Percentiles rank a stretch among this genome's conserved stretches.
Conservation (phyloP, 345 rosid genomes). For the Citrus medica region DNA sequence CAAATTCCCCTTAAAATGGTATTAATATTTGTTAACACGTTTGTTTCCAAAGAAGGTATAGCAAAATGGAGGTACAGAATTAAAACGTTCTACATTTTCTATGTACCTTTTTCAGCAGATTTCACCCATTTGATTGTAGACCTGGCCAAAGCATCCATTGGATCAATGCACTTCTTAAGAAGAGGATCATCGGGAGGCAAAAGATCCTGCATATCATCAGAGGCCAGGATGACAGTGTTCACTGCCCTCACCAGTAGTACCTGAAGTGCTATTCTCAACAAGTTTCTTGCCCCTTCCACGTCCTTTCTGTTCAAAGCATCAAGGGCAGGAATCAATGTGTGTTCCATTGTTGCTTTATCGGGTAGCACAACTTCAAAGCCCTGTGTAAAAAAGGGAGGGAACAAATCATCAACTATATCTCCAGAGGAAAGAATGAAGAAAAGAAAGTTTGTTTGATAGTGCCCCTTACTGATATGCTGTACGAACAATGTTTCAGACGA, state of each 20-base stretch:
- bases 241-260: conserved; percentile 53
- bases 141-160: conserved; percentile 42
- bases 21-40: not conserved
- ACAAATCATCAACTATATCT: not conserved
- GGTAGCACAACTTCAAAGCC: conserved; percentile 50
- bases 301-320: conserved; percentile 42
- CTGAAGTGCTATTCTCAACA: conserved; percentile 50
- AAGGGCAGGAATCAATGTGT: conserved; percentile 40
- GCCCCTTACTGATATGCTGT: not conserved
- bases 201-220: conserved; percentile 33
- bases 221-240: conserved; percentile 38
- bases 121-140: conserved; percentile 40
- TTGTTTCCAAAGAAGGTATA: not conserved
- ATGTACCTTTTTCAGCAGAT: conserved; percentile 24
- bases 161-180: conserved; percentile 46
- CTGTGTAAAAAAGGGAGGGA: conserved; percentile 10
- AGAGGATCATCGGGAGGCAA: conserved; percentile 50
- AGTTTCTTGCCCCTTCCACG: conserved; percentile 45
- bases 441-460: not conserved
- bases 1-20: not conserved
- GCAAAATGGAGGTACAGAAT: not conserved
- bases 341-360: conserved; percentile 52
- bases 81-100: not conserved
- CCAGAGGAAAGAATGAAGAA: not conserved
- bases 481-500: no score